Conservation (phyloP, 257 asterid genomes). For the Cinchona pubescens region DNA sequence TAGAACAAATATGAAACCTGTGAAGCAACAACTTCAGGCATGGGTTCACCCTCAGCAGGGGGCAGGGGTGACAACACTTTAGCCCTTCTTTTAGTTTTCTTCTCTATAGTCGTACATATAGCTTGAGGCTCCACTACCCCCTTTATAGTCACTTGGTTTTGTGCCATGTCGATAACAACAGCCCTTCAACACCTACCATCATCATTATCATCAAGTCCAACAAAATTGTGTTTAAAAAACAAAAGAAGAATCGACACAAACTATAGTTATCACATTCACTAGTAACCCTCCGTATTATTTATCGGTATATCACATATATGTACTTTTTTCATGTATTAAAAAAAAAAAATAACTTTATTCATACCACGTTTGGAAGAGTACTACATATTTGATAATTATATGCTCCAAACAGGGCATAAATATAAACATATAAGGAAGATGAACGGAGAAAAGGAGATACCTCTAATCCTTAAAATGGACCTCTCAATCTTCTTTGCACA, state of each 20-base stretch:
- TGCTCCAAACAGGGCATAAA: neutral
- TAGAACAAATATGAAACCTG: conserved; percentile 41
- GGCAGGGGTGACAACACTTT: conserved; percentile 72
- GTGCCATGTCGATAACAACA: conserved; percentile 54
- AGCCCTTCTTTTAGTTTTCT: conserved; percentile 59
- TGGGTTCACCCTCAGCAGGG: conserved; percentile 60
- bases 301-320: no score
- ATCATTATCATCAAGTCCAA: neutral
- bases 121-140: conserved; percentile 80
- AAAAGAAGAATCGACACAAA: neutral
- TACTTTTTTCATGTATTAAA: no score
- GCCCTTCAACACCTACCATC: conserved; percentile 62
- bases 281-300: no score
- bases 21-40: conserved; percentile 70
- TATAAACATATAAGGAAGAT: no score
- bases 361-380: no score
- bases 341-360: no score
- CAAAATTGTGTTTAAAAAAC: neutral
- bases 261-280: no score
- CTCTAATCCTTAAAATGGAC: conserved; percentile 67
- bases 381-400: no score
- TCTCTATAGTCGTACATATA: conserved; percentile 56
- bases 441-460: conserved; percentile 17
- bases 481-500: conserved; percentile 84
- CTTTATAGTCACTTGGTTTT: conserved; percentile 70